Evolutionary conservation across 148 eudicot species (phyloP), one percentile per base, ranked within the genome.

Genomic region (Salicornia ramosissima): DNA sequence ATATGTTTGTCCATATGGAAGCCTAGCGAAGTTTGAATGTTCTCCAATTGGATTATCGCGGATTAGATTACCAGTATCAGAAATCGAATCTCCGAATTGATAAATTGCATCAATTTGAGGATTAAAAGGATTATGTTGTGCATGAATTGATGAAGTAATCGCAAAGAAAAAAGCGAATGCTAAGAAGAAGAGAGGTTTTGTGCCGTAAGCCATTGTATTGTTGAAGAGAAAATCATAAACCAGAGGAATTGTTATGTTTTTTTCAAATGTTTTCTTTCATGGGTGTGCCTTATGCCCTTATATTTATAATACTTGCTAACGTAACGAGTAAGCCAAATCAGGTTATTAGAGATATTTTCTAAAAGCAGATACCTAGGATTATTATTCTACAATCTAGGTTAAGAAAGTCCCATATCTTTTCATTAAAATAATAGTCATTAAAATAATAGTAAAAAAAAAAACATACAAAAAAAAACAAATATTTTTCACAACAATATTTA

Each of bases 1-100:
- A 60, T 9, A 56, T 1, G 36, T 43, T 50, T 64, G 26, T 0
- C 79, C 79, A 26, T 76, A 71, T 0, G 79, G 79, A 46, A 62
- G 58, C 29, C 36, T 46, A 0, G 59, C 50, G 18, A 22, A 70
- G 24, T 4, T 30, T 16, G 69, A 66, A 10, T 1, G 2, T 26
- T 14, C 29, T 63, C 69, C 64, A 5, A 1, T 30, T 0, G 67
- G 45, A 9, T 26, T 67, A 6, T 76, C 71, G 0, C 56, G 24
- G 1, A 70, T 4, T 0, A 26, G 42, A 50, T 76, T 76, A 2
- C 75, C 79, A 2, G 79, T 76, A 49, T 76, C 79, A 11, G 75
- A 56, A 6, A 76, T 59, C 8, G 79, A 76, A 16, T 76, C 79
- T 45, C 79, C 79, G 19, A 76, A 76, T 12, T 76, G 79, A 29